Percentiles rank a stretch among this genome's conserved stretches.
phyloP scores from a whole-genome alignment of 2,329 filamentous ascomycete genomes.

The Alternaria tenuissima region DNA sequence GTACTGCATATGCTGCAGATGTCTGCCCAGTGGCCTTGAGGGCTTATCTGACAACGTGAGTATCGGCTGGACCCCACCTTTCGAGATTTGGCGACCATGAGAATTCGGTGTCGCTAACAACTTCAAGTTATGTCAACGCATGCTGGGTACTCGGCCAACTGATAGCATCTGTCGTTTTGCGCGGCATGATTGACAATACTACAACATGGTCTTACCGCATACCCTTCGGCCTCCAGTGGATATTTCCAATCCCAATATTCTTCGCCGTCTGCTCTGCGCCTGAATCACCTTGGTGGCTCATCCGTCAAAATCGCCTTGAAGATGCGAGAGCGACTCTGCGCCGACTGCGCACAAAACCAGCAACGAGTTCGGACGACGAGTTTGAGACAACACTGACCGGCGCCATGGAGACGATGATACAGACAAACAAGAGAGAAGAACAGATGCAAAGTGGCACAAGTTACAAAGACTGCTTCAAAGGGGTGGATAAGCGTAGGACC shows the following conservation, averaged over 20 bases:
- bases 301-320: constrained; percentile 66
- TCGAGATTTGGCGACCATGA: not conserved
- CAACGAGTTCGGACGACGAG: constrained; percentile 14
- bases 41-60: constrained; percentile 62
- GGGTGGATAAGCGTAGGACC: constrained; percentile 78
- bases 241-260: constrained; percentile 64
- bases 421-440: constrained; percentile 80
- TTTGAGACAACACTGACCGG: constrained; percentile 9
- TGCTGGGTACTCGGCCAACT: constrained; percentile 63
- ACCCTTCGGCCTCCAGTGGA: constrained; percentile 66
- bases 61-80: not conserved
- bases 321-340: constrained; percentile 62
- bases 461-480: constrained; percentile 83
- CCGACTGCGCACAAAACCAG: constrained; percentile 18
- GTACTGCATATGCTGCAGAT: constrained; percentile 58
- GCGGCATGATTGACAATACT: constrained; percentile 65
- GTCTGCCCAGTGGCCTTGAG: constrained; percentile 74
- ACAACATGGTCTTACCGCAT: constrained; percentile 71
- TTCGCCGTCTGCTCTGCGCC: constrained; percentile 71
- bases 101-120: not conserved
- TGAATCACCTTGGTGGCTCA: constrained; percentile 76
- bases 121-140: constrained; percentile 37
- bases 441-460: constrained; percentile 69
- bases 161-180: constrained; percentile 72
- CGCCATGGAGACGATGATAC: constrained; percentile 70